Evolutionary conservation across 768 basidiomycete species (phyloP).

Genomic region (Termitomyces heimii): DNA sequence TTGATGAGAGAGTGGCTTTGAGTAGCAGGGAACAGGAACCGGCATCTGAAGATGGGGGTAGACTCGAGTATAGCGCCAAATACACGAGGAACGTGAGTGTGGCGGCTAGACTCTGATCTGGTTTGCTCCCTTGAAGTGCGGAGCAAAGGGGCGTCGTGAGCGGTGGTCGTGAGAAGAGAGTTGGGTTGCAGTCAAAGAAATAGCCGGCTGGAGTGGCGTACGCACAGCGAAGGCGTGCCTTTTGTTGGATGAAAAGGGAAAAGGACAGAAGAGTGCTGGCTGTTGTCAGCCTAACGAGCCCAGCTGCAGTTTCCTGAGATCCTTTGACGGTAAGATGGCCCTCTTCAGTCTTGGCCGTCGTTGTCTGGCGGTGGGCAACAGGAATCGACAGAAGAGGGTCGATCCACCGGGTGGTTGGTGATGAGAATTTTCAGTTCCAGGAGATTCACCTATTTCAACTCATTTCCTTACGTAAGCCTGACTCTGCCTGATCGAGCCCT

Average conservation of each 20-base stretch:
- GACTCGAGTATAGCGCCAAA: conserved; percentile 36
- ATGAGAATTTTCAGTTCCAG: conserved; percentile 16
- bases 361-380: conserved; percentile 33
- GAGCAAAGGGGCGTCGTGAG: conserved; percentile 55
- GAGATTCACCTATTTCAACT: conserved; percentile 14
- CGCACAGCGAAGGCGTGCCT: conserved; percentile 95
- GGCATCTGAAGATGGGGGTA: conserved; percentile 65
- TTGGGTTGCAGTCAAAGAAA: conserved; percentile 22
- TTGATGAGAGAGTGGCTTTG: conserved; percentile 55
- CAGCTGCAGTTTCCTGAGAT: conserved; percentile 23
- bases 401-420: conserved; percentile 40
- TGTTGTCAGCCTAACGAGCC: conserved; percentile 22
- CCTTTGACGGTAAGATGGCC: conserved; percentile 24
- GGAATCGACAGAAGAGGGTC: conserved; percentile 45
- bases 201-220: conserved; percentile 47
- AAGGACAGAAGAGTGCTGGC: conserved; percentile 25
- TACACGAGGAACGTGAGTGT: conserved; percentile 36
- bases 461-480: conserved; percentile 10
- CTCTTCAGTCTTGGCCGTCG: conserved; percentile 38
- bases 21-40: conserved; percentile 69
- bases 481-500: conserved; percentile 1
- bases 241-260: conserved; percentile 42
- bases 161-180: conserved; percentile 38
- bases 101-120: conserved; percentile 37
- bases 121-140: conserved; percentile 31